A percentile compares a stretch with the other conserved stretches of the same genome.
Evolutionary conservation across 2,329 filamentous ascomycete species (phyloP).

Genomic region (Diaporthe caulivora): DNA sequence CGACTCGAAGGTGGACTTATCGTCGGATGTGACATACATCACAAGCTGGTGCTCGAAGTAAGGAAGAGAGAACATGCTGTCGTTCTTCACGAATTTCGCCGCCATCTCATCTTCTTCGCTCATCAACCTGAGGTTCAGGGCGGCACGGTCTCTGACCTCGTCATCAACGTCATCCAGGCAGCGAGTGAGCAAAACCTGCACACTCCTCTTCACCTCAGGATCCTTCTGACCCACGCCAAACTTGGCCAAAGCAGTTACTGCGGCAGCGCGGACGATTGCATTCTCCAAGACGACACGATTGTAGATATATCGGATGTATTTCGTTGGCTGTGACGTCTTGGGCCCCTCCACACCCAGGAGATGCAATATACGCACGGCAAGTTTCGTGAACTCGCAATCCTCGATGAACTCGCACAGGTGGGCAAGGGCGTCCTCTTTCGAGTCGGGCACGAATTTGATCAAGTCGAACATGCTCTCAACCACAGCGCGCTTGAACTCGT

Average conservation of each 20-base stretch:
- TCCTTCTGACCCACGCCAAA: conserved; percentile 98
- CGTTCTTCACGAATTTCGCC: conserved; percentile 91
- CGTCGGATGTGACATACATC: conserved; percentile 95
- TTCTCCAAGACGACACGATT: conserved; percentile 98
- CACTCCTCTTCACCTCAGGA: conserved; percentile 95
- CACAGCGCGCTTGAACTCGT: conserved; percentile 97
- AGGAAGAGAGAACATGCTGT: conserved; percentile 94
- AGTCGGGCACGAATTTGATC: conserved; percentile 98
- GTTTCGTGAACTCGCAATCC: conserved; percentile 98
- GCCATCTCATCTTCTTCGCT: conserved; percentile 90
- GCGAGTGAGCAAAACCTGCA: conserved; percentile 89
- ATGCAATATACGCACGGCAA: conserved; percentile 94
- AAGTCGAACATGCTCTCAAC: conserved; percentile 99
- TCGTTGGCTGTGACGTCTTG: conserved; percentile 94
- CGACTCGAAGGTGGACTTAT: conserved; percentile 84
- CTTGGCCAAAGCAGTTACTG: conserved; percentile 95
- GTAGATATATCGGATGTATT: conserved; percentile 99
- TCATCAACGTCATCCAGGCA: conserved; percentile 98
- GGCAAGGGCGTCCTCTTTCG: conserved; percentile 83
- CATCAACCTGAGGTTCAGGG: conserved; percentile 93
- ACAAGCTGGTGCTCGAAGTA: conserved; percentile 98
- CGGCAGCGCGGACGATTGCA: conserved; percentile 92
- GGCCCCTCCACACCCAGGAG: conserved; percentile 94
- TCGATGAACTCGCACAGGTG: conserved; percentile 99
- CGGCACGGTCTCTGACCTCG: conserved; percentile 95